A percentile compares a stretch with the other conserved stretches of the same genome.
Evolutionary conservation across 2,329 filamentous ascomycete species (phyloP).

Genomic region (Cephalotrichum gorgonifer): DNA sequence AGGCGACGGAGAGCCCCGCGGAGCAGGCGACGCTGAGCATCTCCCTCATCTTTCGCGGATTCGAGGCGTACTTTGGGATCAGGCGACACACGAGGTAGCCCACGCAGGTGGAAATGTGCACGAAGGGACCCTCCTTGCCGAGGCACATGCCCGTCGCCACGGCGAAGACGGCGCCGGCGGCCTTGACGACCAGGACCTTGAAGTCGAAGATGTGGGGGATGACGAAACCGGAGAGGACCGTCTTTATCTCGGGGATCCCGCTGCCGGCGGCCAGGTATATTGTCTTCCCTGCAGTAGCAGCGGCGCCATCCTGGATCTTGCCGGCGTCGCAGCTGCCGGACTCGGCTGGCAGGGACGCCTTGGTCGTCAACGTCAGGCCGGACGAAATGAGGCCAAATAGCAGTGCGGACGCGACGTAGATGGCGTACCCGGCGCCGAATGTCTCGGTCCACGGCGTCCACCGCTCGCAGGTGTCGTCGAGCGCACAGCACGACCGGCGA

Average conservation of each 20-base stretch:
- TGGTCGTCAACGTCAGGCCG: constrained; percentile 22
- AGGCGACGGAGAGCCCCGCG: constrained; percentile 47
- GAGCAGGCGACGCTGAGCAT: constrained; percentile 47
- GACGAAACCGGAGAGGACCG: constrained; percentile 48
- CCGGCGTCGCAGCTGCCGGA: constrained; percentile 13
- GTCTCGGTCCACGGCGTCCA: constrained; percentile 32
- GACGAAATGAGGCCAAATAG: constrained; percentile 15
- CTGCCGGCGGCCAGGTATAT: constrained; percentile 50
- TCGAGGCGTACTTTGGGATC: constrained; percentile 47
- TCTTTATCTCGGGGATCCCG: constrained; percentile 54
- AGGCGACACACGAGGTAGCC: constrained; percentile 38
- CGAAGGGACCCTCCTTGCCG: constrained; percentile 52
- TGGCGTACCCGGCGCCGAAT: constrained; percentile 11
- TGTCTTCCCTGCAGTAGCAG: constrained; percentile 22
- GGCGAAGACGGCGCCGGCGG: constrained; percentile 45
- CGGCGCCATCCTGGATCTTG: constrained; percentile 13
- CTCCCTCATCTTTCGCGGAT: constrained; percentile 47
- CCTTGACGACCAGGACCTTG: constrained; percentile 45
- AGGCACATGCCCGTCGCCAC: constrained; percentile 49
- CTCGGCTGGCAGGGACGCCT: constrained; percentile 31
- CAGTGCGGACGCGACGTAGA: constrained; percentile 16
- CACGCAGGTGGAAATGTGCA: constrained; percentile 49
- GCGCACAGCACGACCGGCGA: constrained; percentile 37
- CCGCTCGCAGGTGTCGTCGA: constrained; percentile 18
- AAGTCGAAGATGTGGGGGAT: constrained; percentile 46